phyloP scores from a whole-genome alignment of 257 asterid genomes.

The Nicotiana knightiana region DNA sequence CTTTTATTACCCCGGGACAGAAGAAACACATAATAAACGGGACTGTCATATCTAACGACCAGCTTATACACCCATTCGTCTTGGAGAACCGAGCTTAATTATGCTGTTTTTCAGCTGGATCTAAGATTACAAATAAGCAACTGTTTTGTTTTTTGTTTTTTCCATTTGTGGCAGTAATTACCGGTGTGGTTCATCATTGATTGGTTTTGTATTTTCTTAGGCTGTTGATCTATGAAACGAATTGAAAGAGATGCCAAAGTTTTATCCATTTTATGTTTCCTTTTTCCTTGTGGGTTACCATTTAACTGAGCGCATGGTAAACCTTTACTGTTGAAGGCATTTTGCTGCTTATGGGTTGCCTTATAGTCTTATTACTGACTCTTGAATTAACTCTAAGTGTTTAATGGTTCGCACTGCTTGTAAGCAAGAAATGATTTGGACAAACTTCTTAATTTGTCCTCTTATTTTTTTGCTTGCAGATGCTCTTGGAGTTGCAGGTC shows the following conservation, averaged over 20 bases:
- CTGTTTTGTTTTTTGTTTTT: neutral
- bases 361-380: neutral
- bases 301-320: neutral
- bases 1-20: neutral
- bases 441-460: conserved; percentile 22
- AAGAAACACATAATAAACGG: neutral
- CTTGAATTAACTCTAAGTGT: neutral
- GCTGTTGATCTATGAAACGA: neutral
- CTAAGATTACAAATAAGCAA: neutral
- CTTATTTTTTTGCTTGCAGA: conserved; percentile 33
- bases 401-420: neutral
- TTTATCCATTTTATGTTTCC: neutral
- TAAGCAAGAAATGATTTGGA: neutral
- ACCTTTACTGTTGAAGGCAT: neutral
- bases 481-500: conserved; percentile 91
- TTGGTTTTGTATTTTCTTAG: neutral
- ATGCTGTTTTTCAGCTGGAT: neutral
- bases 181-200: neutral
- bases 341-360: neutral
- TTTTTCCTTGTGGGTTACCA: neutral
- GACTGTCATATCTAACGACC: neutral
- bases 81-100: neutral
- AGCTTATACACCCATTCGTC: neutral
- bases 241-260: neutral
- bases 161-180: neutral